Base-by-base conservation (phyloP, 2,329 filamentous ascomycete genomes). In the Trichothecium roseum region DNA sequence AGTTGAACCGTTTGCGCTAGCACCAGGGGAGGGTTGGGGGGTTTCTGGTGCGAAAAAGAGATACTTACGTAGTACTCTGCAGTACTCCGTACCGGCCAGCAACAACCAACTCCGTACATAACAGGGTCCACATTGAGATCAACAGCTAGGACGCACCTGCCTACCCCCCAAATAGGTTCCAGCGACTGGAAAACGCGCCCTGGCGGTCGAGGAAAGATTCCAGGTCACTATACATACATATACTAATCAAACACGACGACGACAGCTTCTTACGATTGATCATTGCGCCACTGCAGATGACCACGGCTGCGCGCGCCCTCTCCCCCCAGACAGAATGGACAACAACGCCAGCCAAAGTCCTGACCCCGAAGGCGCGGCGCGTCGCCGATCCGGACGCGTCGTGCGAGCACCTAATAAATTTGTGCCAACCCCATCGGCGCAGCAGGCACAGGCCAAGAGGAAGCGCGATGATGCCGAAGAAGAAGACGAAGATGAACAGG, bases 361-460 rank as follows among this genome's bases (percentile, higher is more conserved):
- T 41, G 66, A 69, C 37, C 60, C 63, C 41, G 63, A 67, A 42
- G 58, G 62, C 40, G 63, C 65, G 50, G 64, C 68, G 59, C 69
- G 71, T 66, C 78, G 79, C 56, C 74, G 76, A 45, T 83, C 78
- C 27, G 74, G 76, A 74, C 76, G 76, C 73, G 75, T 77, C 62
- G 67, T 74, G 42, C 72, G 64, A 51, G 65, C 63, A 26, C 74
- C 75, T 31, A 55, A 68, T 51, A 78, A 78, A 54, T 80, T 75
- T 57, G 63, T 63, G 38, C 68, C 72, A 37, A 69, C 78, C 41
- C 40, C 50, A 36, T 39, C 52, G 29, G 45, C 45, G 32, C 60
- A 64, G 45, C 50, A 61, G 36, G 47, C 58, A 31, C 60, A 62
- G 29, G 52, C 65, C 34, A 80, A 79, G 58, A 69, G 76, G 54